Base-by-base conservation (phyloP, 805 yeast species). In the Schwanniomyces yamadae region DNA sequence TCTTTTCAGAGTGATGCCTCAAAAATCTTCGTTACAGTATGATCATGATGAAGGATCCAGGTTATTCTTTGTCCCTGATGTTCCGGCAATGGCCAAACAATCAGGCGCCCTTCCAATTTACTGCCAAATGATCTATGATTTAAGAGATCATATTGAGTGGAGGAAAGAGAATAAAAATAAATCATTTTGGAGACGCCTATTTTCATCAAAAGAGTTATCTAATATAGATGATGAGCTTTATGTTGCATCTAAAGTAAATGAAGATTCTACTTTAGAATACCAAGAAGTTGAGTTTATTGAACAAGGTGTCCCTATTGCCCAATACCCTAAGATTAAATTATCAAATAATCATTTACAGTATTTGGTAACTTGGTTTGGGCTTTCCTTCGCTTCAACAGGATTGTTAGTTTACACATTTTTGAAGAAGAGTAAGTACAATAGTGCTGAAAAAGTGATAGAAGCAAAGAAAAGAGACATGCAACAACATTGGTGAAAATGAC, bases 281-380 rank as follows among this genome's bases (percentile, higher is more conserved):
- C 73, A 66, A 44, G 71, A 66, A 42, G 59, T 66, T 40, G 73
- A 86, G 58, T 80, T 84, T 51, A 63, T 79, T 37, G 75, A 72
- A 39, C 82, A 86, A 4, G 99, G 99, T 36, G 91, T 91, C 5
- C 99, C 99, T 8, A 57, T 93, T 8, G 99, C 96, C 1, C 80
- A 83, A 36, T 62, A 70, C 6, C 90, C 96, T n/a, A 78, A 78
- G 48, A 77, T 91, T 22, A 90, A 82, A 46, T 74, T 87, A 54
- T 80, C 84, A 42, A 93, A 93, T 58, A 88, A 89, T 54, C 99
- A 93, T 55, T 63, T 90, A 58, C 96, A 91, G 58, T 93, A 93
- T 57, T 65, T 93, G 52, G 78, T 88, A 14, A 93, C 99, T 0
- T 93, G 99, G 99, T 91, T 86, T 57, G 95, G 96, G 0, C 73